These are phyloP conservation scores for Trypanosoma grayi DNA, from an alignment of 208 protist genomes.

Conservation along the genomic window DNA sequence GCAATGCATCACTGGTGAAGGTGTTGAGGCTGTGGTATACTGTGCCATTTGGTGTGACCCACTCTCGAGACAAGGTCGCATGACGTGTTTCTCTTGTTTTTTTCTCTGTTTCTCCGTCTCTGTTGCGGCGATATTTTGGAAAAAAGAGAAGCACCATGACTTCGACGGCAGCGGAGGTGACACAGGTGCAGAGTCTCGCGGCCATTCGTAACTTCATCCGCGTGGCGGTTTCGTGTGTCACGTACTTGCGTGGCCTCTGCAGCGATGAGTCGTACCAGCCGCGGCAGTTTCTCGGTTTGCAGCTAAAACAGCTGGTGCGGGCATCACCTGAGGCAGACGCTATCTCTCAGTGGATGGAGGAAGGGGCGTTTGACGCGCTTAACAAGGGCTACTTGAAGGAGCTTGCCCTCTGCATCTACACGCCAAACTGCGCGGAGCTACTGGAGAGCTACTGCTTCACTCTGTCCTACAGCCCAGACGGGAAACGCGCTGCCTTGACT, in stretches of 20 bases:
- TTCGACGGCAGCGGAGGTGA: constrained; percentile 37
- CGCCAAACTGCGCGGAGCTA: constrained; percentile 43
- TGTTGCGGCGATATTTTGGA: constrained; percentile 13
- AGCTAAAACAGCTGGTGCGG: constrained; percentile 61
- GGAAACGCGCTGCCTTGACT: constrained; percentile 43
- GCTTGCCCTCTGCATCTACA: constrained; percentile 74
- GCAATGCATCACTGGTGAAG: too few relatives aligned
- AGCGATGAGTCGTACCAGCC: constrained; percentile 64
- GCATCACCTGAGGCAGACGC: constrained; percentile 42
- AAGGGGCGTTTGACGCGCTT: constrained; percentile 79
- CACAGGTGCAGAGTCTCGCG: constrained; percentile 72
- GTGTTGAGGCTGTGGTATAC: too few relatives aligned
- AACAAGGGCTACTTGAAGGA: constrained; percentile 79
- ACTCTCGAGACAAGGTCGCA: too few relatives aligned
- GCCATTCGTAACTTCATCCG: constrained; percentile 82
- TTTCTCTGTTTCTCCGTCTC: constrained; percentile 20
- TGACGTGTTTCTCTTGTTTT: constrained; percentile 18
- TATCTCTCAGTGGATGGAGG: constrained; percentile 76
- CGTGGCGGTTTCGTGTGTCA: constrained; percentile 70
- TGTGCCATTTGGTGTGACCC: too few relatives aligned
- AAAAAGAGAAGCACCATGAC: constrained; percentile 20
- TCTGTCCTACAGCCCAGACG: constrained; percentile 56
- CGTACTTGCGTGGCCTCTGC: constrained; percentile 73
- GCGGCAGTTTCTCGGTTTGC: constrained; percentile 52
- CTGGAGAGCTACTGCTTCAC: constrained; percentile 80